Conservation (phyloP, 495 filamentous ascomycete genomes). For the Hypoxylon fuscum region DNA sequence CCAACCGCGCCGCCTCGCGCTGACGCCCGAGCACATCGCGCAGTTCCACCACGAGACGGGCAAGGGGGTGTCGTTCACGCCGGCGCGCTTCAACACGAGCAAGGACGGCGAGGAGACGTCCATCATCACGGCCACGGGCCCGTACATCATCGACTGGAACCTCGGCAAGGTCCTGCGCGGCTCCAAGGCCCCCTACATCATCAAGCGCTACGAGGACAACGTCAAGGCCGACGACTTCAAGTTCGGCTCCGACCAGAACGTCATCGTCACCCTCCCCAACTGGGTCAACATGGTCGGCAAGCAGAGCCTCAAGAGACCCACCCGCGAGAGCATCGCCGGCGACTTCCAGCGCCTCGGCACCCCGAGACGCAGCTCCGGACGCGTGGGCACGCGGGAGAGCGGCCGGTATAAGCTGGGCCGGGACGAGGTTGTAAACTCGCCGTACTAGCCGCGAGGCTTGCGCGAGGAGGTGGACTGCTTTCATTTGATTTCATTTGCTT, state of each 20-base stretch:
- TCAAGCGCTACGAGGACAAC: slow-evolving; percentile 94
- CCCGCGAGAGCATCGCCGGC: slow-evolving; percentile 84
- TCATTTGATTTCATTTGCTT: background rate
- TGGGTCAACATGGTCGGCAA: slow-evolving; percentile 97
- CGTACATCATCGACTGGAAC: slow-evolving; percentile 97
- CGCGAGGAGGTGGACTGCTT: no score
- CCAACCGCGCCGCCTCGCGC: slow-evolving; percentile 86
- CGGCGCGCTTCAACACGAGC: slow-evolving; percentile 93
- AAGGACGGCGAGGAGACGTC: slow-evolving; percentile 81
- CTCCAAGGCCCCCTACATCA: slow-evolving; percentile 86
- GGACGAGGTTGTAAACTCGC: slow-evolving; percentile 85
- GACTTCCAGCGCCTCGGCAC: slow-evolving; percentile 61
- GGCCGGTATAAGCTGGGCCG: slow-evolving; percentile 68
- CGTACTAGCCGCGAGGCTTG: slow-evolving; percentile 66
- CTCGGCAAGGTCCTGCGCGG: slow-evolving; percentile 84
- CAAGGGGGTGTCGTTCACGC: slow-evolving; percentile 83
- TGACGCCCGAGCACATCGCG: slow-evolving; percentile 89
- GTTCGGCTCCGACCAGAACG: slow-evolving; percentile 94
- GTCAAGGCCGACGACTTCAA: slow-evolving; percentile 99
- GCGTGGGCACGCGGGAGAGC: slow-evolving; percentile 60
- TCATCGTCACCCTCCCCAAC: slow-evolving; percentile 95
- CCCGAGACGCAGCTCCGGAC: slow-evolving; percentile 54
- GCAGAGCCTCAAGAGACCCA: slow-evolving; percentile 83
- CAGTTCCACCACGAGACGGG: slow-evolving; percentile 97
- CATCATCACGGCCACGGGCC: slow-evolving; percentile 96